Evolutionary conservation across 2,329 filamentous ascomycete species (phyloP).

Genomic region (Pyrenochaeta sp.): DNA sequence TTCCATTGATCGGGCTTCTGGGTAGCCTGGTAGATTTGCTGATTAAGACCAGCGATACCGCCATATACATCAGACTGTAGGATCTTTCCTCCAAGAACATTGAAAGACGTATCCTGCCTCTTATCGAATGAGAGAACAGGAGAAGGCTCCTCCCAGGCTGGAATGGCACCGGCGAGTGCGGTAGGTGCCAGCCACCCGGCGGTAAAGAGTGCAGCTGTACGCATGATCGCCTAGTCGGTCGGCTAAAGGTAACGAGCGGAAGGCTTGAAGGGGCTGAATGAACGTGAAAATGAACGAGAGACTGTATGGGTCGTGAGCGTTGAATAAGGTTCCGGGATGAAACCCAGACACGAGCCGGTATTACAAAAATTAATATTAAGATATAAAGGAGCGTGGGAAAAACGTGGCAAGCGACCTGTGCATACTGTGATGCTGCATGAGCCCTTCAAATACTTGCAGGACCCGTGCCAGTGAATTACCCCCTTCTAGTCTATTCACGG

Average conservation of each 20-base stretch:
- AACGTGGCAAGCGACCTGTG: constrained; percentile 19
- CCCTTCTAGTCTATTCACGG: constrained; percentile 7
- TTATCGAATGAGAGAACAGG: constrained; percentile 23
- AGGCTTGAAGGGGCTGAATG: constrained; percentile 4
- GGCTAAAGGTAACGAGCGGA: constrained; percentile 14
- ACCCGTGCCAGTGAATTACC: constrained; percentile 6
- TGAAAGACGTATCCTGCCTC: constrained; percentile 19
- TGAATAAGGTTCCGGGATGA: constrained; percentile 19
- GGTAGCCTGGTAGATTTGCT: constrained; percentile 37
- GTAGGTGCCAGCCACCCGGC: constrained; percentile 23
- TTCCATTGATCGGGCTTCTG: constrained; percentile 29
- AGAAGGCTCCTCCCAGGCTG: constrained; percentile 11
- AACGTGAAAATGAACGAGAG: constrained; percentile 11
- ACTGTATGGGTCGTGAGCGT: constrained; percentile 7
- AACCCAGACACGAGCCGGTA: constrained; percentile 12
- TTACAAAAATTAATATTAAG: constrained; percentile 20
- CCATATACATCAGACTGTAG: constrained; percentile 34
- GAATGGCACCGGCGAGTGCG: constrained; percentile 27
- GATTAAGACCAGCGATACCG: constrained; percentile 32
- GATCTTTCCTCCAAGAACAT: constrained; percentile 22
- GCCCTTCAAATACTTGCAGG: constrained; percentile 25
- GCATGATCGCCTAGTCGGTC: constrained; percentile 23
- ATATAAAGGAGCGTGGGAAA: constrained; percentile 7
- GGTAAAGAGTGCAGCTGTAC: constrained; percentile 23
- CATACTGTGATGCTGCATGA: constrained; percentile 9